Base-by-base conservation (phyloP, 140 eudicot species). In the Cichorium intybus region DNA sequence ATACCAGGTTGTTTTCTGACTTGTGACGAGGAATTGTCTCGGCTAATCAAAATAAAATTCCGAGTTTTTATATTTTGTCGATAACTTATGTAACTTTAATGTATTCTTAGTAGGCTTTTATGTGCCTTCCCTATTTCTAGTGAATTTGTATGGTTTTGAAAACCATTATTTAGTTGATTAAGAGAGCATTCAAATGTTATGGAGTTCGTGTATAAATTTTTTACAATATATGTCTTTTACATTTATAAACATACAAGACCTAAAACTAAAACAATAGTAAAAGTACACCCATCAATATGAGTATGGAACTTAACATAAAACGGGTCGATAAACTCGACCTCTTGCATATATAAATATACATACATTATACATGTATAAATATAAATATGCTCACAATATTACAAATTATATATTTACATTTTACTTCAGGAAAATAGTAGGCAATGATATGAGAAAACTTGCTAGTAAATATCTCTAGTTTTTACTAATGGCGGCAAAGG, bases 361-460 rank as follows among this genome's bases (percentile, higher is more conserved):
- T 43, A 43, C 18, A 43, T n/a, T n/a, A n/a, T 62, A 61, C 62
- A 61, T 48, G 35, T n/a, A 39, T 47, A 14, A 8, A 37, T 47
- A 64, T n/a, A 11, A 24, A 26, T 43, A 24, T 55, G 34, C 46
- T 61, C 68, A 56, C 46, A 34, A 55, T 24, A 47, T 48, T 64
- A 65, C 74, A 66, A 16, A 33, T 49, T 24, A 35, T 24, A 35
- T 74, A 66, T 74, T 57, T 74, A 74, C 79, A 66, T 57, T 66
- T 74, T 33, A 24, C 56, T 57, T 33, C n/a, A 41, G 3, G n/a
- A 22, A 61, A 20, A 61, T 5, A 24, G 67, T 41, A 23, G 7
- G 54, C 21, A 2, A 61, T 41, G 35, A 0, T 29, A 65, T 18
- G 26, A 61, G 28, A 20, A 46, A 64, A 34, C 31, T 53, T 56